Evolutionary conservation across 208 protist species (phyloP).

Genomic region (Tritrichomonas musculus): DNA sequence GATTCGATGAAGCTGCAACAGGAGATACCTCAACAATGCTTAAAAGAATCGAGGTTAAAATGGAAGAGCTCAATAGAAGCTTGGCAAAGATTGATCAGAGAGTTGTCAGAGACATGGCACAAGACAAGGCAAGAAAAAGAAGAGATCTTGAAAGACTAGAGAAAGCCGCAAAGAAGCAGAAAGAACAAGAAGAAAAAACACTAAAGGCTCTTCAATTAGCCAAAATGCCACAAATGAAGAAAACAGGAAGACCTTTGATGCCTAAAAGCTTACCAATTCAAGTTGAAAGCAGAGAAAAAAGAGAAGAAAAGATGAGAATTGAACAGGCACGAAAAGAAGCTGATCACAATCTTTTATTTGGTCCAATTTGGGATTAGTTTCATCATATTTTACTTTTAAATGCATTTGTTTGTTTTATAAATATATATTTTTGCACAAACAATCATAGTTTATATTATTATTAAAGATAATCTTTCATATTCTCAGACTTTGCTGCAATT

Average conservation of each 20-base stretch:
- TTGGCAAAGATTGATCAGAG: neutral
- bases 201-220: neutral
- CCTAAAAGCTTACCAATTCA: neutral
- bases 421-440: no score
- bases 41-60: neutral
- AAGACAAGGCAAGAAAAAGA: neutral
- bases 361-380: neutral
- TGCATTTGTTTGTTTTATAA: neutral
- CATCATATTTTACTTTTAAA: neutral
- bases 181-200: neutral
- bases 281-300: neutral
- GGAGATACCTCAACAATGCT: neutral
- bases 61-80: neutral
- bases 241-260: slow-evolving; percentile 9
- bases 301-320: neutral
- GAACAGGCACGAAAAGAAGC: neutral
- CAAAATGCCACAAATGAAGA: neutral
- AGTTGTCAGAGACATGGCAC: neutral
- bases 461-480: no score
- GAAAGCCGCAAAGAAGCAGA: neutral
- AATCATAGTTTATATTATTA: no score
- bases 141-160: neutral
- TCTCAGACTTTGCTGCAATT: no score
- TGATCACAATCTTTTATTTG: neutral
- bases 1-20: neutral